Percentiles rank a stretch among this genome's conserved stretches.
Evolutionary conservation across 352 stramenopile genomes (phyloP).

Genomic region (Blastocystis sp.): DNA sequence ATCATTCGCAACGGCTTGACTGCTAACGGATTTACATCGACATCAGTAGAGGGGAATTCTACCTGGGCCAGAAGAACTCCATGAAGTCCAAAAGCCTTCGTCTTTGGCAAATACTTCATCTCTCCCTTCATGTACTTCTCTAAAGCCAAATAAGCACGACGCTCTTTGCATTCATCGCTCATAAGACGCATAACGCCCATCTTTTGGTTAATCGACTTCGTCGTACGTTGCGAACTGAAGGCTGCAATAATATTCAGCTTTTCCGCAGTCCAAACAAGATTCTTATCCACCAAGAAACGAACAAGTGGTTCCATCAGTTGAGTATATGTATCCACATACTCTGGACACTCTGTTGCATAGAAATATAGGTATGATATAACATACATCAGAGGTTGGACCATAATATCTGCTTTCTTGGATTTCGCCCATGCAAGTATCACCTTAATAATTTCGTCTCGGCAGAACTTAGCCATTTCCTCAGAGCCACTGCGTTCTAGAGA

Average conservation of each 20-base stretch:
- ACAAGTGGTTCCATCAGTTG: constrained; percentile 35
- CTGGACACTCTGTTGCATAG: constrained; percentile 7
- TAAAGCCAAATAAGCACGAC: not conserved
- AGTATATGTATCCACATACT: not conserved
- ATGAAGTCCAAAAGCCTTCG: not conserved
- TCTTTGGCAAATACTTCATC: not conserved
- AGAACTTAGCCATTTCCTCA: constrained; percentile 72
- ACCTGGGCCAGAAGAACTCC: not conserved
- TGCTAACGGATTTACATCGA: not conserved
- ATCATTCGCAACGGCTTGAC: not conserved
- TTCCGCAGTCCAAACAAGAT: not conserved
- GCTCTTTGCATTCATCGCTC: not conserved
- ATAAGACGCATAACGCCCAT: not conserved
- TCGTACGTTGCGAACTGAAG: not conserved
- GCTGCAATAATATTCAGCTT: not conserved
- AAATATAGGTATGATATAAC: not conserved
- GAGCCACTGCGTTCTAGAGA: constrained; percentile 69
- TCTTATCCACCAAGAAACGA: not conserved
- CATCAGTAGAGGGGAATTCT: not conserved
- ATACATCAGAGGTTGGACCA: not conserved
- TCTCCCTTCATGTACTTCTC: not conserved
- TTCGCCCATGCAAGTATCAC: constrained; percentile 85
- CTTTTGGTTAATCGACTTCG: not conserved
- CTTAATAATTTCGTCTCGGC: constrained; percentile 92
- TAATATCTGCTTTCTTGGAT: constrained; percentile 82